phyloP scores from a whole-genome alignment of 257 asterid genomes.

The Solanum rostratum region DNA sequence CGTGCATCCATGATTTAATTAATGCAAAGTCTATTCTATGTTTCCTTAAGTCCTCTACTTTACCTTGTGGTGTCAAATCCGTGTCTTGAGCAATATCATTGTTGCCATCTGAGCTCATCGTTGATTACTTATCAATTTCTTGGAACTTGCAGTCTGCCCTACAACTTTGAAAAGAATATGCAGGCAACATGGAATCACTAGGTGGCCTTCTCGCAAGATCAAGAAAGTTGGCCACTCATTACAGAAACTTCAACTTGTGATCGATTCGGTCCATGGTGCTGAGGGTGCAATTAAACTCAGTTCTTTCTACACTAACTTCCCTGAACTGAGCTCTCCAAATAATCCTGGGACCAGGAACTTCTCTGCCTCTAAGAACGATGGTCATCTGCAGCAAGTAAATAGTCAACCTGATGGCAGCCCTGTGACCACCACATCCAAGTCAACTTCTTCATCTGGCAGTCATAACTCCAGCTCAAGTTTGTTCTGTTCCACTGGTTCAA shows the following conservation, averaged over 20 bases:
- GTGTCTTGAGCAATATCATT: not conserved
- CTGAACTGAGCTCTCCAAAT: constrained; percentile 51
- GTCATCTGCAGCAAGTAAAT: constrained; percentile 8
- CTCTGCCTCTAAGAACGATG: constrained; percentile 4
- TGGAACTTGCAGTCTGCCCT: constrained; percentile 58
- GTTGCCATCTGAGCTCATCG: not conserved
- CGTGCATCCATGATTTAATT: not conserved
- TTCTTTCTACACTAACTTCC: constrained; percentile 70
- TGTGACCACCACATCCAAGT: constrained; percentile 19
- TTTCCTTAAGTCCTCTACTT: not conserved
- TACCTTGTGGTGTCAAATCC: not conserved
- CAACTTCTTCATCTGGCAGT: constrained; percentile 54
- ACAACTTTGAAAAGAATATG: constrained; percentile 86
- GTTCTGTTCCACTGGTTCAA: constrained; percentile 42
- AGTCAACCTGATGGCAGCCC: constrained; percentile 34
- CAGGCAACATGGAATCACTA: constrained; percentile 70
- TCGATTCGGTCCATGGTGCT: constrained; percentile 73
- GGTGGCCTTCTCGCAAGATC: constrained; percentile 90
- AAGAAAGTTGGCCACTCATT: constrained; percentile 79
- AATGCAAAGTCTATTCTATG: not conserved
- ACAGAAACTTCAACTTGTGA: constrained; percentile 78
- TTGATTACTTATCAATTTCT: not conserved
- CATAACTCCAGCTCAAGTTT: constrained; percentile 65
- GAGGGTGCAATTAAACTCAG: constrained; percentile 60
- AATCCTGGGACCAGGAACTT: constrained; percentile 23